Conservation (phyloP, 1,284 basidiomycete species). For the Boletellus sp. region DNA sequence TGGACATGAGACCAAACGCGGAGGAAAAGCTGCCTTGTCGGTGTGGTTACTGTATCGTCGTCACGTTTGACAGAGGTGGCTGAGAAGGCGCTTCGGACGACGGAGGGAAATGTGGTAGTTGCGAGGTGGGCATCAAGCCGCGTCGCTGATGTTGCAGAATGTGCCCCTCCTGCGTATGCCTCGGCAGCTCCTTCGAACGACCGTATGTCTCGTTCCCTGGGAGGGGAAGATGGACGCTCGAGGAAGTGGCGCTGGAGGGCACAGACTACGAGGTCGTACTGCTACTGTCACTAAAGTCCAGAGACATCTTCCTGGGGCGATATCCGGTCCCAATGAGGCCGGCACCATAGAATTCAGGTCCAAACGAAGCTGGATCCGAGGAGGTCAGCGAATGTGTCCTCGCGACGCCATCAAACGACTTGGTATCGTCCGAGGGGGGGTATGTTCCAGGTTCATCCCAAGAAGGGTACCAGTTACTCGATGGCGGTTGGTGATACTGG, state of each 20-base stretch:
- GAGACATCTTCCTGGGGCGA: slow-evolving; percentile 25
- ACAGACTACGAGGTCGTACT: slow-evolving; percentile 32
- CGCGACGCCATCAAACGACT: slow-evolving; percentile 18
- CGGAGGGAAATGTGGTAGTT: slow-evolving; percentile 11
- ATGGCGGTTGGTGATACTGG: slow-evolving; percentile 16
- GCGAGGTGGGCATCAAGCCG: slow-evolving; percentile 18
- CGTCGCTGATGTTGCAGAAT: slow-evolving; percentile 21
- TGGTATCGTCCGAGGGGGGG: slow-evolving; percentile 27
- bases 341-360: slow-evolving; percentile 23
- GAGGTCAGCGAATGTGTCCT: slow-evolving; percentile 18
- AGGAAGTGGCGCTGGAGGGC: slow-evolving; percentile 38
- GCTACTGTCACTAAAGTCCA: slow-evolving; percentile 34
- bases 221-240: slow-evolving; percentile 41
- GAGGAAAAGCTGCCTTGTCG: slow-evolving; percentile 53
- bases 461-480: slow-evolving; percentile 20
- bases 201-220: slow-evolving; percentile 24
- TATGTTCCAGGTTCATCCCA: slow-evolving; percentile 22
- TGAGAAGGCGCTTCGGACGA: slow-evolving; percentile 4
- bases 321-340: slow-evolving; percentile 25
- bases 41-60: slow-evolving; percentile 11
- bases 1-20: slow-evolving; percentile 67
- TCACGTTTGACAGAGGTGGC: neutral
- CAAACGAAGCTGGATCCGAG: slow-evolving; percentile 23
- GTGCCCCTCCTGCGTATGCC: slow-evolving; percentile 12
- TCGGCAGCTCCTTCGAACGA: slow-evolving; percentile 20